These are phyloP conservation scores for Suillus weaverae DNA, from an alignment of 768 basidiomycete species.

Conservation along the genomic window DNA sequence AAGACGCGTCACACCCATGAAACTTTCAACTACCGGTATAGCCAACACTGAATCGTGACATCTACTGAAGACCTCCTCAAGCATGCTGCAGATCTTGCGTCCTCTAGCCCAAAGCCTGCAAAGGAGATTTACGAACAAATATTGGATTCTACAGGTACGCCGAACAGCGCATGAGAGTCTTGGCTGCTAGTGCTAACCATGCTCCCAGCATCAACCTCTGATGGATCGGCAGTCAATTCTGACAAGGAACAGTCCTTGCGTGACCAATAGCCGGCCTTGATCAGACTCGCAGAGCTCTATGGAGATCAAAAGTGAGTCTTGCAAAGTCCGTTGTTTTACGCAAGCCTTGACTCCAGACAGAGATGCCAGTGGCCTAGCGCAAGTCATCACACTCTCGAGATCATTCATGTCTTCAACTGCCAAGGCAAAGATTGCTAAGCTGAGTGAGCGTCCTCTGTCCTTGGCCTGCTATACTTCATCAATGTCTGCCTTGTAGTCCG, in stretches of 20 bases:
- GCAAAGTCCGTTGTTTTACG: neutral
- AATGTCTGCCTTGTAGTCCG: slow-evolving; percentile 57
- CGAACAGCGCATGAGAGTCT: neutral
- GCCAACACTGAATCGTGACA: slow-evolving; percentile 20
- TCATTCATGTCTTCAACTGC: slow-evolving; percentile 92
- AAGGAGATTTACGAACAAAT: slow-evolving; percentile 77
- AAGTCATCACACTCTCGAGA: slow-evolving; percentile 81
- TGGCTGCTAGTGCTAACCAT: neutral
- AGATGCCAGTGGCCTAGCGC: slow-evolving; percentile 81
- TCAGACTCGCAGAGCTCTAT: slow-evolving; percentile 85
- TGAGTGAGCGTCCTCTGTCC: slow-evolving; percentile 51
- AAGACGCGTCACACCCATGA: slow-evolving; percentile 29
- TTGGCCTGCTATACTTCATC: neutral
- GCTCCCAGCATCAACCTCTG: slow-evolving; percentile 32
- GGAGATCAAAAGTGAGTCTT: slow-evolving; percentile 74
- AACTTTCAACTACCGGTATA: neutral
- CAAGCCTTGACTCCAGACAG: slow-evolving; percentile 39
- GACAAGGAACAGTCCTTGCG: slow-evolving; percentile 61
- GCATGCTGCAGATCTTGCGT: slow-evolving; percentile 52
- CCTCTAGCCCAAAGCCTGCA: slow-evolving; percentile 56
- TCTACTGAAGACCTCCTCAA: slow-evolving; percentile 25
- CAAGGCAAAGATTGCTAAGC: slow-evolving; percentile 95
- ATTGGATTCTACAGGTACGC: slow-evolving; percentile 42
- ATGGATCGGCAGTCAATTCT: slow-evolving; percentile 30
- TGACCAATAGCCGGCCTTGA: slow-evolving; percentile 82